Base-by-base conservation (phyloP, 1,139 yeast species). In the Magnusiomyces ingens region DNA sequence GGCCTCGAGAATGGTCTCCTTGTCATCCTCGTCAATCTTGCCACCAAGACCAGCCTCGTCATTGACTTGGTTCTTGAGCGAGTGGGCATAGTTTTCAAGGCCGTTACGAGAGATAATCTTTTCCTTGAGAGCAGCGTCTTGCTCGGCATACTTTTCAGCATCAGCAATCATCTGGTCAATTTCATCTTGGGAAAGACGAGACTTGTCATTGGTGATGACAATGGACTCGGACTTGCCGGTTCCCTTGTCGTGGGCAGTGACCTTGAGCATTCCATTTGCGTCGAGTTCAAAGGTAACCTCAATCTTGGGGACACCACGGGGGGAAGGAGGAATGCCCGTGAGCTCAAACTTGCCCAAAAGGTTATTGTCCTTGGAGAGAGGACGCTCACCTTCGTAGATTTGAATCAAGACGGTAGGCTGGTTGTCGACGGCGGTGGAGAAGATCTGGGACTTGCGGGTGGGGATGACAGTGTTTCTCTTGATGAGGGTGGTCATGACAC, bases 401-500 rank as follows among this genome's bases (percentile, higher is more conserved):
- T 90, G 96, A 73, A 91, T 91, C 74, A 89, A 79, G 60, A 91
- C 98, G 71, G 95, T 91, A 63, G 95, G 95, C 76, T 91, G 98
- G 80, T 91, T 91, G 75, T 91, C 97, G 64, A 93, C 95, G 66
- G 93, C 94, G 58, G 98, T 90, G 56, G 97, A 89, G 82, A 91
- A 91, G 64, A 88, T 88, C 79, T 91, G 96, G 50, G 96, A 87
- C 78, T 91, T 91, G 77, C 87, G 86, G 65, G 97, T 89, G 74
- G 98, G 98, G 66, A 91, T 93, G 61, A 96, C 88, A 54, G 97
- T 85, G 79, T 91, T 91, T 80, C 98, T 88, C 78, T 90, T 89
- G 70, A 91, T 91, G 76, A 91, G 82, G 75, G 90, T 89, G 71
- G 96, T 90, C 95, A 90, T 89, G 71, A 90, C 95, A 75, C 96